Evolutionary conservation across 371 early-diverging fungal species (phyloP), one percentile per base, ranked within the genome.

Genomic region (Mucor plumbeus): DNA sequence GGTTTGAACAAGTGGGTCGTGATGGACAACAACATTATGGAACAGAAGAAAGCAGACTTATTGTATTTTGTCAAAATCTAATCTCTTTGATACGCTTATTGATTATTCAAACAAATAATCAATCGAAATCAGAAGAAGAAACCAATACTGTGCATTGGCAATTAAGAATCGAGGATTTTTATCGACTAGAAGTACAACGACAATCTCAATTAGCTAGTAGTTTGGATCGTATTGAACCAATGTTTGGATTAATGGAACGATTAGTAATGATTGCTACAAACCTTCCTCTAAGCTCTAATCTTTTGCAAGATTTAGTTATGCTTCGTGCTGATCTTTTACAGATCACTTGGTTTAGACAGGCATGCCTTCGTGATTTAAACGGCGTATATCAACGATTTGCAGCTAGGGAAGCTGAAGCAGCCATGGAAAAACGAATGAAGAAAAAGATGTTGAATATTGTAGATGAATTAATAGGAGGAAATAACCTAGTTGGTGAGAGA

Each of bases 51-150:
- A 68, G 67, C 35, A 56, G 71, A 3, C 65, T 75, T 4, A 36
- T 83, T 31, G 77, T 79, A 11, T 73, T 84, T 15, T 83, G 85
- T 67, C 76, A 76, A 48, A 86, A 85, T 21, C 64, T 88, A 55
- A 78, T 86, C 7, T 61, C 69, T 15, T 58, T 88, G 14, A 69
- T 86, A 5, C 79, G 87, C 3, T 61, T 86, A 13, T 71, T 88
- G 33, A 68, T 88, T 17, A 66, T 88, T 6, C 85, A 85, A 44
- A 80, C 82, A 1, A 63, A 31, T 7, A 74, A 71, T 41, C 57
- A 68, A 48, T 17, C 50, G 8, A 44, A 36, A 11, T 13, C 50
- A 31, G 70, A 73, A 38, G 64, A 67, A 9, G 65, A 15, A 19
- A 17, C 55, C 14, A 57, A 64, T n/a, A 40, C 53, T 5, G 44